Evolutionary conservation across 2,329 filamentous ascomycete genomes (phyloP), one percentile per base, ranked within the genome.

Genomic region (Penicillium sp.): DNA sequence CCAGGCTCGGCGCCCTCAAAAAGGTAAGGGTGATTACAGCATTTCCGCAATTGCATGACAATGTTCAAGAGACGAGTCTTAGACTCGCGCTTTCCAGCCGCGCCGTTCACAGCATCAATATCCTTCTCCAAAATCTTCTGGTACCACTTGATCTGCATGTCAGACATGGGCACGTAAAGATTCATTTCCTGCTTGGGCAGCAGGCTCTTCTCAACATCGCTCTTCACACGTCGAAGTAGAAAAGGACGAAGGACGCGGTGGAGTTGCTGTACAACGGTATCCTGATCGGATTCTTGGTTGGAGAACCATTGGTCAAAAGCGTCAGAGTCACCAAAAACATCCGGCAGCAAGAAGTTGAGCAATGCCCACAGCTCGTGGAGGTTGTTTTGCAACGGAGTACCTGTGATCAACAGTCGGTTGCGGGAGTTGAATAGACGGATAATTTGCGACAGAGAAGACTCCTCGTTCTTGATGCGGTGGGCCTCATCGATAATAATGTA

Each of bases 121-220:
- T 99, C 95, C 78, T 98, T 99, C 71, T 99, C 95, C 3, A 99
- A 81, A 67, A 99, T 99, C 80, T 97, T 98, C 75, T 96, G 90
- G 72, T 99, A 99, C 93, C 95, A 99, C 72, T 95, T 96, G 66
- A 97, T 86, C 75, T 99, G 95, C 95, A 99, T 99, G 57, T 97
- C 93, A 1, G 95, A 93, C 93, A 99, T 97, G 65, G 93, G 95
- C 64, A 99, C 89, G 72, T 98, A 99, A 27, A 99, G 78, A 64
- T 99, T 99, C 70, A 98, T 81, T 75, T 99, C 95, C 76, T 98
- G 97, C 82, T 99, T 99, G 2, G 95, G 95, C 52, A 98, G 78
- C 60, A 99, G 80, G 71, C 93, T 98, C 84, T 99, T 99, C 75
- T 99, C 95, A 4, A 99, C 95, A 74, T 99, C 95, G 62, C 87